Percentiles rank a stretch among this genome's conserved stretches.
Evolutionary conservation across 345 rosid species (phyloP).

Genomic region (Aurinia saxatilis): DNA sequence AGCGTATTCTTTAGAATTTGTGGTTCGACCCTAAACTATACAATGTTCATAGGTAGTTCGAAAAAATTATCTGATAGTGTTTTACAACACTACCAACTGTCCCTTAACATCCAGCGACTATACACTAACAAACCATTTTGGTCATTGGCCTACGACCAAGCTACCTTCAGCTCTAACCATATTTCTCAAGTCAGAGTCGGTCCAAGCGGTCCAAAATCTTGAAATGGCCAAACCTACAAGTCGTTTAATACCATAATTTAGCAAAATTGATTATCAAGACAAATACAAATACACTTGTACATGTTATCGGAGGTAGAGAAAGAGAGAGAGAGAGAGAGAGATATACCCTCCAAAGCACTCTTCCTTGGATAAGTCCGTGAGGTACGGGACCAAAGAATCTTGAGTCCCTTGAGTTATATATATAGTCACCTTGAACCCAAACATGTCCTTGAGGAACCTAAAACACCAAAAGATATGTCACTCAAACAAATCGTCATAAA

Average conservation of each 20-base stretch:
- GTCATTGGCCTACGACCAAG: not conserved
- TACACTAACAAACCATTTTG: not conserved
- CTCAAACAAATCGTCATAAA: too few relatives aligned
- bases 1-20: too few relatives aligned
- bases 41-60: too few relatives aligned
- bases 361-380: constrained; percentile 64
- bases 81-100: too few relatives aligned
- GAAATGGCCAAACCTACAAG: constrained; percentile 50
- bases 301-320: not conserved
- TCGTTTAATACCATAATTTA: not conserved
- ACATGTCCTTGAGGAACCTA: constrained; percentile 77
- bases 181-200: not conserved
- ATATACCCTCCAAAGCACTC: constrained; percentile 54
- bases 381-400: constrained; percentile 72
- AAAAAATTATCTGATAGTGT: too few relatives aligned
- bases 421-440: constrained; percentile 71
- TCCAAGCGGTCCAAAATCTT: constrained; percentile 43
- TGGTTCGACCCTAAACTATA: too few relatives aligned
- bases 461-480: constrained; percentile 1
- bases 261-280: not conserved
- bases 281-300: not conserved
- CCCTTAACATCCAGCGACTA: too few relatives aligned
- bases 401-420: constrained; percentile 51
- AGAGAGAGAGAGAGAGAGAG: not conserved
- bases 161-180: not conserved